Evolutionary conservation across 23 red algal genomes (phyloP).

Genomic region (Gracilaria gracilis): DNA sequence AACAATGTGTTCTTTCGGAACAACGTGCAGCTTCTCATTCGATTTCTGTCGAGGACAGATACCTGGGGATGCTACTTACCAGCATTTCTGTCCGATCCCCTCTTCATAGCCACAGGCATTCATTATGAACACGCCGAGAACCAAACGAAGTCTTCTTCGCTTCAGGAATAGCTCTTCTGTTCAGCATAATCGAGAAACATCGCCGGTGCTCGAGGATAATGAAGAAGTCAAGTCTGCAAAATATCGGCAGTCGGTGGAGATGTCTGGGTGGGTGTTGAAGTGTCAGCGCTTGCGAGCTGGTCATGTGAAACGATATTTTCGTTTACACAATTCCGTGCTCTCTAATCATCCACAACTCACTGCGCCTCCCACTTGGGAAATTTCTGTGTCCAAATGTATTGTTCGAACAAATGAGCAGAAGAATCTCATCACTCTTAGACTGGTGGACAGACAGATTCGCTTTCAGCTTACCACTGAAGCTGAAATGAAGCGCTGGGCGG

Average conservation of each 20-base stretch:
- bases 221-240: constrained; percentile 1
- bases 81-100: not conserved
- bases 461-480: constrained; percentile 53
- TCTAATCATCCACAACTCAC: constrained; percentile 62
- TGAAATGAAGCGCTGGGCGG: constrained; percentile 53
- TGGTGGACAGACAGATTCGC: constrained; percentile 47
- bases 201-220: not conserved
- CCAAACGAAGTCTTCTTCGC: constrained; percentile 28
- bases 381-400: constrained; percentile 66
- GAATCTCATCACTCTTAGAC: constrained; percentile 37
- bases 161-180: constrained; percentile 5
- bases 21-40: not conserved
- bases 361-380: constrained; percentile 51
- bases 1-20: not conserved
- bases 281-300: constrained; percentile 30
- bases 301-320: constrained; percentile 56
- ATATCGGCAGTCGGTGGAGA: constrained; percentile 61
- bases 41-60: not conserved
- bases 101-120: not conserved
- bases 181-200: not conserved
- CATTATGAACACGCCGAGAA: constrained; percentile 1
- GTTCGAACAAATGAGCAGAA: constrained; percentile 40
- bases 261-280: constrained; percentile 73
- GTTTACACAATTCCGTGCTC: constrained; percentile 42
- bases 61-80: not conserved